Percentiles rank a stretch among this genome's conserved stretches.
These are phyloP conservation scores for Microascus cirrosus DNA, from an alignment of 2,329 filamentous ascomycete genomes.

Conservation along the genomic window DNA sequence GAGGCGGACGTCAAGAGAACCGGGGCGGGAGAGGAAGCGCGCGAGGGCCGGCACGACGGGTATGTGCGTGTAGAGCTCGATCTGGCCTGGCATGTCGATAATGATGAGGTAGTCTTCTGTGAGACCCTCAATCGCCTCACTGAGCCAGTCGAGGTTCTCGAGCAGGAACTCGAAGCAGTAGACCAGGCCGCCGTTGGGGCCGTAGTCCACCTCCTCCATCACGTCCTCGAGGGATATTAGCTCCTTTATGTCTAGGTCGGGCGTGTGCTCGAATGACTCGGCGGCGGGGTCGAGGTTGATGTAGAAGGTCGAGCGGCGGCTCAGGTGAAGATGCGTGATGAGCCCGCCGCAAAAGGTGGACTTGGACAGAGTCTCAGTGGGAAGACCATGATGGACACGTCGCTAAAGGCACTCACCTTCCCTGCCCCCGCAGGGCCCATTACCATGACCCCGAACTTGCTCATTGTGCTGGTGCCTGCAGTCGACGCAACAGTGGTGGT, in stretches of 20 bases:
- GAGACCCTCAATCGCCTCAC: constrained; percentile 70
- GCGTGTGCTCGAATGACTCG: constrained; percentile 81
- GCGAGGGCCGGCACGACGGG: constrained; percentile 81
- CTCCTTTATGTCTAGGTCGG: constrained; percentile 91
- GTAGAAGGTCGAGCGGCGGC: constrained; percentile 90
- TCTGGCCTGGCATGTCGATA: constrained; percentile 97
- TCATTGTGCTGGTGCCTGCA: constrained; percentile 41
- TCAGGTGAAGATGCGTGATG: constrained; percentile 84
- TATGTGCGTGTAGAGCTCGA: constrained; percentile 96
- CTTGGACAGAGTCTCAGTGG: constrained; percentile 22
- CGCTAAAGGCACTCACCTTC: constrained; percentile 47
- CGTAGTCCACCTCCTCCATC: constrained; percentile 87
- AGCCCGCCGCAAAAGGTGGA: constrained; percentile 91
- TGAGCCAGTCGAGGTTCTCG: constrained; percentile 87
- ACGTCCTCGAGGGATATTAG: constrained; percentile 89
- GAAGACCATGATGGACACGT: background rate
- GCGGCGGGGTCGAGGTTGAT: constrained; percentile 97
- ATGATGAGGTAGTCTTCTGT: constrained; percentile 96
- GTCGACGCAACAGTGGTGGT: background rate
- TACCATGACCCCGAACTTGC: constrained; percentile 87
- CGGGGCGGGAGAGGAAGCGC: constrained; percentile 66
- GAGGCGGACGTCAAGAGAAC: constrained; percentile 77
- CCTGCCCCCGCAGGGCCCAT: constrained; percentile 95
- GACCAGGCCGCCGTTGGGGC: constrained; percentile 85
- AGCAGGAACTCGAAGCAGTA: constrained; percentile 96